Evolutionary conservation across 2,329 filamentous ascomycete genomes (phyloP).

Genomic region (Pseudogymnoascus sp.): DNA sequence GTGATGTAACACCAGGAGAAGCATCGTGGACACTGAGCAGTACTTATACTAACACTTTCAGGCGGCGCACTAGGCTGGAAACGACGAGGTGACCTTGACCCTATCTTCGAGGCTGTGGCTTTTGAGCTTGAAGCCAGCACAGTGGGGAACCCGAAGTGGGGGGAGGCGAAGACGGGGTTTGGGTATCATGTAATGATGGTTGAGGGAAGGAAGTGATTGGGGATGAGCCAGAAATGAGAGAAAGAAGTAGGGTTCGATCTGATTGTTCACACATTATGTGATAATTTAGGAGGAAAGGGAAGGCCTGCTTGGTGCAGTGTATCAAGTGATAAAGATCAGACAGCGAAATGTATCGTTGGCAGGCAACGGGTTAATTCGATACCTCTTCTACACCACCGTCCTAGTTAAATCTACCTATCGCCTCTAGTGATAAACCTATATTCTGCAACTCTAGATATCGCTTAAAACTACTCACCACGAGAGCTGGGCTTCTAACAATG

Average conservation of each 20-base stretch:
- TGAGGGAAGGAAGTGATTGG: conserved; percentile 26
- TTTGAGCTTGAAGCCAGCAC: conserved; percentile 60
- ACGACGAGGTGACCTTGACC: conserved; percentile 55
- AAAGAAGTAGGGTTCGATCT: neutral
- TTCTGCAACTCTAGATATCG: neutral
- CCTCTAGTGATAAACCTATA: neutral
- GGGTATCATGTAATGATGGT: conserved; percentile 80
- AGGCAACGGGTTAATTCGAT: neutral
- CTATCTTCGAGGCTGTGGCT: conserved; percentile 63
- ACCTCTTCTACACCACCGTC: neutral
- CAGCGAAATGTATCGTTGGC: neutral
- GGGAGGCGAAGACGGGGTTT: conserved; percentile 63
- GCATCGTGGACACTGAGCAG: neutral
- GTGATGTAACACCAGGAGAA: neutral
- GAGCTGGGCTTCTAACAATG: neutral
- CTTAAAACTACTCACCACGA: neutral
- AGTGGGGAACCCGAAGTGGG: conserved; percentile 54
- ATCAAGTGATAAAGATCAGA: neutral
- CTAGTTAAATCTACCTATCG: neutral
- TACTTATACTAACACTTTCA: conserved; percentile 23
- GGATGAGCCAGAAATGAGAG: neutral
- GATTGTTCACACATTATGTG: neutral
- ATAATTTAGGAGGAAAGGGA: neutral
- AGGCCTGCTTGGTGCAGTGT: neutral
- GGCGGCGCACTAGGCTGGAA: conserved; percentile 69